These are phyloP conservation scores for Massariosphaeria phaeospora DNA, from an alignment of 495 filamentous ascomycete genomes.

Conservation along the genomic window DNA sequence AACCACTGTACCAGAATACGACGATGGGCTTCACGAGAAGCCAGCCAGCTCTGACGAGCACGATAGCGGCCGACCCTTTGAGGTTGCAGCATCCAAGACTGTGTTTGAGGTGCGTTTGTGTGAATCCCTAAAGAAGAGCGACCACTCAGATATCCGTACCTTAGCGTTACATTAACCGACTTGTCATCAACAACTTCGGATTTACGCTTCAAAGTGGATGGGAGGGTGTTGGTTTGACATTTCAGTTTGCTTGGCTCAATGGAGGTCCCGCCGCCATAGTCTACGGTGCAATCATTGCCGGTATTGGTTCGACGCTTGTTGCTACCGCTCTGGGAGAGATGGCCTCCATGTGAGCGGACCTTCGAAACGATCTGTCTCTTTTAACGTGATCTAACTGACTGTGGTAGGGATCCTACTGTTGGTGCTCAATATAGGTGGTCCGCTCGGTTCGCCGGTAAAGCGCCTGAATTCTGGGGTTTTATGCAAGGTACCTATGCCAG, in stretches of 20 bases:
- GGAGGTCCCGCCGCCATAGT: conserved; percentile 40
- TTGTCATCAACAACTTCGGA: conserved; percentile 27
- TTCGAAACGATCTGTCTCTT: background rate
- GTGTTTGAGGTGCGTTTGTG: background rate
- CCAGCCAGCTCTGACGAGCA: background rate
- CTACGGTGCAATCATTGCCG: conserved; percentile 34
- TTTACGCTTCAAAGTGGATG: conserved; percentile 29
- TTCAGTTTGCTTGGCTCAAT: conserved; percentile 34
- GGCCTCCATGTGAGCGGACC: conserved; percentile 35
- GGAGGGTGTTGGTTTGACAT: conserved; percentile 32
- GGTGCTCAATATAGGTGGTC: conserved; percentile 29
- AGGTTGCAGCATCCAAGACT: background rate
- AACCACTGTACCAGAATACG: background rate
- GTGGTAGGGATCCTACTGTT: conserved; percentile 24
- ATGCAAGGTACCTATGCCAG: conserved; percentile 11
- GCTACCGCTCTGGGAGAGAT: conserved; percentile 38
- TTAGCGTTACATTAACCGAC: conserved; percentile 28
- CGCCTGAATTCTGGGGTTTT: conserved; percentile 36
- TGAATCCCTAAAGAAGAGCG: background rate
- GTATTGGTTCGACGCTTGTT: conserved; percentile 28
- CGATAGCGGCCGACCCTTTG: background rate
- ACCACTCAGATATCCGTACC: background rate
- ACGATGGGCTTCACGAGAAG: background rate
- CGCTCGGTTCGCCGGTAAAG: conserved; percentile 39
- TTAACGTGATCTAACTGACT: background rate